A percentile compares a stretch with the other conserved stretches of the same genome.
Evolutionary conservation across 1,284 basidiomycete genomes (phyloP).

Genomic region (Sporisorium exsertum): DNA sequence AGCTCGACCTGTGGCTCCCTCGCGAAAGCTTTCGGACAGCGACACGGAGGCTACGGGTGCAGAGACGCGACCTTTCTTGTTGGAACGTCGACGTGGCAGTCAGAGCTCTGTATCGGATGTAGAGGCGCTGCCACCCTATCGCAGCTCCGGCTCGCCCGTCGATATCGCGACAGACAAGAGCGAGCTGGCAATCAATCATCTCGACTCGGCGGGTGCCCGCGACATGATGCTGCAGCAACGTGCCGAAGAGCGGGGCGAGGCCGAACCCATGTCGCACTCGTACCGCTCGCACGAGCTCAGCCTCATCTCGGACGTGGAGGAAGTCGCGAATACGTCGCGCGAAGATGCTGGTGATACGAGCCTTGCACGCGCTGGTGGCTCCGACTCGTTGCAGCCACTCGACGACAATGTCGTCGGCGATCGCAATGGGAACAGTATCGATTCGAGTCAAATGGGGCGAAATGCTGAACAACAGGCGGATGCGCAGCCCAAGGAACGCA

Average conservation of each 20-base stretch:
- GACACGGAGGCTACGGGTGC: conserved; percentile 21
- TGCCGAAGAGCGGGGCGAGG: conserved; percentile 47
- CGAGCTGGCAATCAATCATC: conserved; percentile 35
- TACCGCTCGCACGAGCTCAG: conserved; percentile 45
- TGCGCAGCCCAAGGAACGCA: conserved; percentile 31
- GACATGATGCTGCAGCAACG: conserved; percentile 60
- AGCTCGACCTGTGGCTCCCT: conserved; percentile 23
- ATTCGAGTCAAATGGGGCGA: not conserved
- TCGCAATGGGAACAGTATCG: conserved; percentile 1
- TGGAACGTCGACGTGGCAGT: conserved; percentile 40
- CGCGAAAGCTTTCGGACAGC: conserved; percentile 22
- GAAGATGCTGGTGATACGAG: conserved; percentile 5
- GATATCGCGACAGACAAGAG: conserved; percentile 29
- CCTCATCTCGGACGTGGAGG: conserved; percentile 36
- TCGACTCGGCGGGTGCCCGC: conserved; percentile 55
- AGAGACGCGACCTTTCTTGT: conserved; percentile 29
- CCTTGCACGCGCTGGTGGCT: not conserved
- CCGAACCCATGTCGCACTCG: conserved; percentile 39
- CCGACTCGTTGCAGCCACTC: conserved; percentile 8
- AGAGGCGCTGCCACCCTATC: conserved; percentile 29
- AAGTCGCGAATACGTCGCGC: conserved; percentile 20
- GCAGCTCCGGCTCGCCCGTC: conserved; percentile 18
- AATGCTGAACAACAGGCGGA: conserved; percentile 12
- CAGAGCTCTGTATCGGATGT: conserved; percentile 46
- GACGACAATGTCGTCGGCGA: conserved; percentile 8